These are phyloP conservation scores for Candida quercuum DNA, from an alignment of 805 yeast genomes.

Conservation along the genomic window DNA sequence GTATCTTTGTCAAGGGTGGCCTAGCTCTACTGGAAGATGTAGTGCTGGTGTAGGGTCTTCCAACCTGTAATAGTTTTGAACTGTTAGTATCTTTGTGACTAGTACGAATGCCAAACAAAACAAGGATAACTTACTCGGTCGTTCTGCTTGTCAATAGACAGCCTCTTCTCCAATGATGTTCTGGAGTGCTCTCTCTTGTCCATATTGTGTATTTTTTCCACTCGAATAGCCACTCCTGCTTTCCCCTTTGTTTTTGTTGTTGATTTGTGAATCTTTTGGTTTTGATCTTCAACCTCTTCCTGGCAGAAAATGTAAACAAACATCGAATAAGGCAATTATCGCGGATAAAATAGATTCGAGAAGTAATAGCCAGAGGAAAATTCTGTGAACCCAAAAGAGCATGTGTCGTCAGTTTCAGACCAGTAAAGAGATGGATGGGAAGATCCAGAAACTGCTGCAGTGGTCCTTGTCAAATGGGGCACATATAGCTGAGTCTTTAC, in stretches of 20 bases:
- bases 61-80: conserved; percentile 1
- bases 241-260: too few relatives aligned
- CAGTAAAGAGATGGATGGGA: neutral
- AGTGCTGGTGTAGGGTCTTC: neutral
- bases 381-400: too few relatives aligned
- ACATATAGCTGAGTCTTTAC: conserved; percentile 25
- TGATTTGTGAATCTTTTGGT: neutral
- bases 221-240: too few relatives aligned
- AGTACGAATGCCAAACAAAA: neutral
- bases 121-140: conserved; percentile 4
- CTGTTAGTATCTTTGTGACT: neutral
- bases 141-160: neutral
- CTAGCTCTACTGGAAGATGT: conserved; percentile 8
- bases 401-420: too few relatives aligned
- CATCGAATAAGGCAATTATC: too few relatives aligned
- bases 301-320: conserved; percentile 1
- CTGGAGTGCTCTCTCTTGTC: too few relatives aligned
- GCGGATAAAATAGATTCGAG: too few relatives aligned
- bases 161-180: conserved; percentile 1
- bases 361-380: too few relatives aligned
- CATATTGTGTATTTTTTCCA: too few relatives aligned
- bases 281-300: too few relatives aligned
- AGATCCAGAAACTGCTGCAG: neutral
- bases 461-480: conserved; percentile 39
- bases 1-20: conserved; percentile 23